A percentile compares a stretch with the other conserved stretches of the same genome.
These are phyloP conservation scores for Cetraspora pellucida DNA, from an alignment of 192 early-diverging fungal genomes.

Conservation along the genomic window DNA sequence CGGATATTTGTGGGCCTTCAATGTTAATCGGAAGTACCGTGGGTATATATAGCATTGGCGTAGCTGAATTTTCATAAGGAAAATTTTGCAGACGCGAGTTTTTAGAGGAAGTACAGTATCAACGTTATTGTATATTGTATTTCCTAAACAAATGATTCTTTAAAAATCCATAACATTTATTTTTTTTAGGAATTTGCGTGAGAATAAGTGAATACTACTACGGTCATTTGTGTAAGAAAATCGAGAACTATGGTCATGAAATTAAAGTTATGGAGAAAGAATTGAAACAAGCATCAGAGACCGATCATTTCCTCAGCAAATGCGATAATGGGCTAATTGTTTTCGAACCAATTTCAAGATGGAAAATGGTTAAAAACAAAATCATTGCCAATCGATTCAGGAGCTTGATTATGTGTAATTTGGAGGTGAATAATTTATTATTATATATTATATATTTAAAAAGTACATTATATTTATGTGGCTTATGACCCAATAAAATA, in stretches of 20 bases:
- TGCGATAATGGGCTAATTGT: conserved; percentile 15
- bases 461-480: no score
- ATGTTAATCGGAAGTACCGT: no score
- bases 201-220: conserved; percentile 27
- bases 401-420: conserved; percentile 10
- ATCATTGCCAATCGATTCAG: conserved; percentile 1
- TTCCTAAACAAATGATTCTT: conserved; percentile 23
- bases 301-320: conserved; percentile 11
- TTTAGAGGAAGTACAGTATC: conserved; percentile 31
- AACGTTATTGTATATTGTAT: conserved; percentile 29
- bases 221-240: conserved; percentile 12
- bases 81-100: conserved; percentile 14
- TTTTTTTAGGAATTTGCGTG: conserved; percentile 22
- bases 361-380: conserved; percentile 13
- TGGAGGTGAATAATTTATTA: no score
- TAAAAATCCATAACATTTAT: background rate
- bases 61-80: background rate
- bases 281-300: background rate
- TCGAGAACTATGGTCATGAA: background rate
- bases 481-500: no score
- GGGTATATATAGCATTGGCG: background rate
- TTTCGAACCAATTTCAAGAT: conserved; percentile 25
- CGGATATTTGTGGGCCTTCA: no score
- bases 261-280: background rate
- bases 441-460: no score